These are phyloP conservation scores for Kuraishia borneana DNA, from an alignment of 805 yeast species.

Conservation along the genomic window DNA sequence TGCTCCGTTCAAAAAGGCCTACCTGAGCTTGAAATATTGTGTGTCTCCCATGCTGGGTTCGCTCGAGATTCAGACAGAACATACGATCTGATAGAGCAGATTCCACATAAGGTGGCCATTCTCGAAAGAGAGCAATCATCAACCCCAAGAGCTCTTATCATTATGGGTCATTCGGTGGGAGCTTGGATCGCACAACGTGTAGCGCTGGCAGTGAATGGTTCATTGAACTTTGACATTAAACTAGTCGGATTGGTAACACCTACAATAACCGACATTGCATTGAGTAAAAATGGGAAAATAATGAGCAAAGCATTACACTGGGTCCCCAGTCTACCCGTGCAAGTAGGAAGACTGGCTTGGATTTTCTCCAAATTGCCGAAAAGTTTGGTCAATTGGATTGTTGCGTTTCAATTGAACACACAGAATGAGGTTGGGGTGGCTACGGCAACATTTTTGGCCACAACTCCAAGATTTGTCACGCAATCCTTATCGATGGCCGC, in stretches of 20 bases:
- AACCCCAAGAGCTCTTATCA: constrained; percentile 17
- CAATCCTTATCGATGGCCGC: constrained; percentile 1
- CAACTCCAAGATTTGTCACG: background rate
- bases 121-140: constrained; percentile 19
- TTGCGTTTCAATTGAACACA: background rate
- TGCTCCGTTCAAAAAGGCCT: constrained; percentile 24
- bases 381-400: background rate
- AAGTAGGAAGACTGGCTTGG: background rate
- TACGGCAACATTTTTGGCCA: too few relatives aligned
- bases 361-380: background rate
- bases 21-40: constrained; percentile 40
- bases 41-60: constrained; percentile 60
- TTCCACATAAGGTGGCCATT: constrained; percentile 45
- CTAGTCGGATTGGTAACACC: constrained; percentile 58
- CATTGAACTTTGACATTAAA: constrained; percentile 12
- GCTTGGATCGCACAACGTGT: constrained; percentile 50
- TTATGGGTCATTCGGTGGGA: constrained; percentile 69
- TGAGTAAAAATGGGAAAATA: constrained; percentile 11
- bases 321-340: background rate
- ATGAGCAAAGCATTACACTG: too few relatives aligned
- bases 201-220: constrained; percentile 17
- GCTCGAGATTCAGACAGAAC: constrained; percentile 12
- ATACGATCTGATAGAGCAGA: constrained; percentile 40
- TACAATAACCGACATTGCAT: constrained; percentile 52
- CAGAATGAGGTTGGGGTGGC: too few relatives aligned